Base-by-base conservation (phyloP, 2,329 filamentous ascomycete genomes). In the Knufia fluminis region DNA sequence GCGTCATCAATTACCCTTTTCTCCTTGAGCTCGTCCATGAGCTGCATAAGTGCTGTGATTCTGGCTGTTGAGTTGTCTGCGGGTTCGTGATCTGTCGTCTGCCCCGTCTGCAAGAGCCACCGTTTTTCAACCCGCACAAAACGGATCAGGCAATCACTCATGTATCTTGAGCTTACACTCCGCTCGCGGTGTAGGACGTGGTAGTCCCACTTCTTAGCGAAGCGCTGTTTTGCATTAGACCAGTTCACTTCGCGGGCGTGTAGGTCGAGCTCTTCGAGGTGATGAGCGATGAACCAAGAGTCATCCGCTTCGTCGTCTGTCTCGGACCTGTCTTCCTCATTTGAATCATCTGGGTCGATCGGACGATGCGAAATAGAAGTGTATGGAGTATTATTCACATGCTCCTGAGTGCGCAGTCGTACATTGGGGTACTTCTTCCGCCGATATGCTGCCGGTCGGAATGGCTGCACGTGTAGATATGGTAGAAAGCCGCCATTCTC, bases 221-320 rank as follows among this genome's bases (percentile, higher is more conserved):
- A 47, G 17, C 54, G 52, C 4, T 51, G 42, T 46, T 56, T 48
- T 12, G 49, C 46, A 14, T 53, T 48, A 23, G 20, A 54, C 53
- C 56, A 58, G 14, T 51, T 49, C 19, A 48, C 31, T 24, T 50
- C 46, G 12, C 50, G 22, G 6, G 54, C 54, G 3, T 49, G 28
- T 10, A 52, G n/a, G 17, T 58, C 57, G 4, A 59, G 50, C 9
- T 49, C 39, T 43, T 59, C 57, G 47, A 59, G 53, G 28, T 59
- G 56, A 19, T 46, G 33, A 16, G 53, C 19, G 20, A 56, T 52
- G 22, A 53, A 55, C 56, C 54, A 59, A 9, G 51, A 48, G 26
- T 56, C 52, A 36, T 59, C 57, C 16, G 57, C 54, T 31, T 60
- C 59, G 24, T 60, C 59, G 26, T 60, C 59, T 4, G 57, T 54